Conservation (phyloP, 495 filamentous ascomycete species). For the Platismatia glauca region DNA sequence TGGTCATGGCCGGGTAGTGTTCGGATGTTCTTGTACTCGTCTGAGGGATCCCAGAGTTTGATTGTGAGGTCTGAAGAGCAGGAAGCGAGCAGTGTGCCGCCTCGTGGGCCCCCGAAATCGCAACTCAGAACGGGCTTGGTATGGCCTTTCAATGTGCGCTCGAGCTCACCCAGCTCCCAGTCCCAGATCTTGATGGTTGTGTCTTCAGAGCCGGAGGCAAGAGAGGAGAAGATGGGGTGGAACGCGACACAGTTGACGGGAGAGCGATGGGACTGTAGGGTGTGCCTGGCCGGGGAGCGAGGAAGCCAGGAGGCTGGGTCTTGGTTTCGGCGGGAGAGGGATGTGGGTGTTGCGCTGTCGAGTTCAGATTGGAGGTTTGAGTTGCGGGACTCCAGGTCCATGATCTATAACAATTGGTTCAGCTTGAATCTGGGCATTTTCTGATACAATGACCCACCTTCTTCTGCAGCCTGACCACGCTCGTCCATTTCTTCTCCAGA, state of each 20-base stretch:
- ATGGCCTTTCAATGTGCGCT: constrained; percentile 87
- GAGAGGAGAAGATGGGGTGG: constrained; percentile 83
- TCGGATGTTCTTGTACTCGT: constrained; percentile 92
- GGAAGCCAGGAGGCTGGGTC: constrained; percentile 86
- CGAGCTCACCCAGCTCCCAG: constrained; percentile 90
- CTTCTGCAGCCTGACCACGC: constrained; percentile 80
- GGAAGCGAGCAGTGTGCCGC: constrained; percentile 77
- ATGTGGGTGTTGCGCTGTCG: constrained; percentile 76
- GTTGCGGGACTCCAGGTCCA: constrained; percentile 79
- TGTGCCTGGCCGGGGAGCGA: constrained; percentile 67
- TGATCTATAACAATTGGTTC: constrained; percentile 53
- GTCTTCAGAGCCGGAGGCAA: constrained; percentile 91
- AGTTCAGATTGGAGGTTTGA: constrained; percentile 67
- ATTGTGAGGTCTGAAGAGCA: constrained; percentile 89
- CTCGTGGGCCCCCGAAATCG: constrained; percentile 84
- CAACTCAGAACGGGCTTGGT: constrained; percentile 83
- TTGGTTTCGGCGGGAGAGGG: constrained; percentile 66
- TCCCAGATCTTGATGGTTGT: constrained; percentile 96
- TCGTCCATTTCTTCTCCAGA: constrained; percentile 95
- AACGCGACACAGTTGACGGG: constrained; percentile 87
- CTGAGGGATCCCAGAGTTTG: constrained; percentile 90
- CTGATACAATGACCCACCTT: constrained; percentile 47
- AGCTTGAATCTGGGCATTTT: not conserved
- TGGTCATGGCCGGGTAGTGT: constrained; percentile 93
- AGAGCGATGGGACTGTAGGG: constrained; percentile 72